A percentile compares a stretch with the other conserved stretches of the same genome.
phyloP scores from a whole-genome alignment of 345 rosid species.

The Eucalyptus grandis region DNA sequence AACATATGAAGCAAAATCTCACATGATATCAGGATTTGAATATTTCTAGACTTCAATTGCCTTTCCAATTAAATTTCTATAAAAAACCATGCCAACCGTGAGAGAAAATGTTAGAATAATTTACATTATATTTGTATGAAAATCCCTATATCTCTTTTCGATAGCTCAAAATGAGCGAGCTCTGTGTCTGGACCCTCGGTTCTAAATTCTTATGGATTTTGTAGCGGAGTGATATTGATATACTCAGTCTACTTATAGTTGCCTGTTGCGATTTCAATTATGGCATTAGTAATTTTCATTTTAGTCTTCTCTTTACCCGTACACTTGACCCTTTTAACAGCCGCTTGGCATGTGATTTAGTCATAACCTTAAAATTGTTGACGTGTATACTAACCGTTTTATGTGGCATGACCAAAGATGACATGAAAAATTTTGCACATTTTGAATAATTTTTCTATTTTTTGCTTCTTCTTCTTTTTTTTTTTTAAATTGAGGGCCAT shows the following conservation, averaged over 20 bases:
- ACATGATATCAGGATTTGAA: too few species aligned
- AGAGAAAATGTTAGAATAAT: too few species aligned
- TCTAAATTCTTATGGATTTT: neutral
- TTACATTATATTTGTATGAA: neutral
- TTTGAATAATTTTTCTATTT: neutral
- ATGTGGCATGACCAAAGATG: neutral
- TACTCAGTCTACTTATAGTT: neutral
- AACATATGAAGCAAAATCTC: too few species aligned
- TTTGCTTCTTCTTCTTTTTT: too few species aligned
- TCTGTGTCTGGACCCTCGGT: neutral
- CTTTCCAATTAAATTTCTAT: too few species aligned
- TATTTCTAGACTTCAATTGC: too few species aligned
- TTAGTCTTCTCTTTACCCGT: neutral
- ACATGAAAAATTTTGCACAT: neutral
- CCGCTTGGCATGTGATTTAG: neutral
- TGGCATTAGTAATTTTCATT: neutral
- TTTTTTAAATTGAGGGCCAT: neutral
- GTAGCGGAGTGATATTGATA: neutral
- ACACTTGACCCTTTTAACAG: neutral
- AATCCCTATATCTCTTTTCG: neutral
- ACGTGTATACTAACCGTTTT: too few species aligned
- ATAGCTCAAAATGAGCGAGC: neutral
- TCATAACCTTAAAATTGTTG: neutral
- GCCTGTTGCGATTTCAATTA: neutral
- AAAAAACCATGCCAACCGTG: too few species aligned